Evolutionary conservation across 768 basidiomycete genomes (phyloP).

Genomic region (Lactifluus volemus): DNA sequence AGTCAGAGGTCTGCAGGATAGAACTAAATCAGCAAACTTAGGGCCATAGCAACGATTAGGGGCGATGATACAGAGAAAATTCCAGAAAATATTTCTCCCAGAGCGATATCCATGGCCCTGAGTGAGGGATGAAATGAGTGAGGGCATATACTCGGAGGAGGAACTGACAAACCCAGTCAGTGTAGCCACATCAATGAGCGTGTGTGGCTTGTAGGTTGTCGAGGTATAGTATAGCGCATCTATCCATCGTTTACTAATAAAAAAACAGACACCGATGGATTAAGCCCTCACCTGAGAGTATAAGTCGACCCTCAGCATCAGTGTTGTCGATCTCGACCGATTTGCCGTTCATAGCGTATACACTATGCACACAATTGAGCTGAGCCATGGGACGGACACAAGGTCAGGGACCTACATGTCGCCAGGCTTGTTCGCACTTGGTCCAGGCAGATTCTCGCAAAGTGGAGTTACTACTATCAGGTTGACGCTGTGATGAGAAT

Average conservation of each 20-base stretch:
- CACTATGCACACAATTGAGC: conserved; percentile 29
- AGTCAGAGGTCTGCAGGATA: conserved; percentile 50
- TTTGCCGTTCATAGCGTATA: conserved; percentile 87
- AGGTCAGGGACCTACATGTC: conserved; percentile 49
- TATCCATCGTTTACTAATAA: conserved; percentile 19
- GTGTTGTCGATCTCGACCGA: conserved; percentile 83
- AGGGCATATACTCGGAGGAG: neutral
- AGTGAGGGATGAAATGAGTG: neutral
- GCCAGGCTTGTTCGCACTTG: conserved; percentile 61
- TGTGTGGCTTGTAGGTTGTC: conserved; percentile 69
- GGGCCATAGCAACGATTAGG: neutral
- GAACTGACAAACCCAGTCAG: conserved; percentile 54
- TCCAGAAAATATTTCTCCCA: conserved; percentile 71
- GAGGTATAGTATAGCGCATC: conserved; percentile 83
- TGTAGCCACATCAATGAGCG: conserved; percentile 81
- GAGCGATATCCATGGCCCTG: conserved; percentile 63
- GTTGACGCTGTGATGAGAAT: conserved; percentile 46
- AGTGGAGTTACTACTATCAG: conserved; percentile 65
- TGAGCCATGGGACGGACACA: too few species aligned
- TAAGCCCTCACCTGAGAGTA: conserved; percentile 52
- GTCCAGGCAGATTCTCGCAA: conserved; percentile 80
- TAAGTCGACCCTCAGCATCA: conserved; percentile 72
- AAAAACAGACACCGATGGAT: neutral
- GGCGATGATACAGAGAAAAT: conserved; percentile 58
- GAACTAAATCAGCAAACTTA: neutral